Conservation (phyloP, 225 moss, liverwort and hornwort genomes). For the Antitrichia curtipendula region DNA sequence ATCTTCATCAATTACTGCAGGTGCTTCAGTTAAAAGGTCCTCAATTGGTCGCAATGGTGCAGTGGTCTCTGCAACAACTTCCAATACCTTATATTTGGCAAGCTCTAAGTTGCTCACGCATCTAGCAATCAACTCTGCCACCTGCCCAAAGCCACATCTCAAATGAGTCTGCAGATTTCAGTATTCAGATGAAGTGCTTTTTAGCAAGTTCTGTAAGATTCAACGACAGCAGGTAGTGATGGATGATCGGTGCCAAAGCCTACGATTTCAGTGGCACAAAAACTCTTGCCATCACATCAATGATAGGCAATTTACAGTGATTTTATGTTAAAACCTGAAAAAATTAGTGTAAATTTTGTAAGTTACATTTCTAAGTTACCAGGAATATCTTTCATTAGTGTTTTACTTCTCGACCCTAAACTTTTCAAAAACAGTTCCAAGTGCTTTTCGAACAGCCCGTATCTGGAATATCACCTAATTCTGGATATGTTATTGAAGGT, state of each 20-base stretch:
- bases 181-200: background rate
- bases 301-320: background rate
- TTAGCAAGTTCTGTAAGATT: background rate
- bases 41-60: conserved; percentile 48
- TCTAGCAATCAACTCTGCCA: conserved; percentile 67
- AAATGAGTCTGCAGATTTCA: background rate
- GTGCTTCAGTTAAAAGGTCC: conserved; percentile 53
- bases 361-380: background rate
- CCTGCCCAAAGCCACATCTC: conserved; percentile 16
- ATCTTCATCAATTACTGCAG: background rate
- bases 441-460: background rate
- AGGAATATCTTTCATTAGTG: background rate
- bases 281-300: background rate
- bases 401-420: background rate
- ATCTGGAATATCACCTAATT: background rate
- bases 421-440: background rate
- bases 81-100: conserved; percentile 51
- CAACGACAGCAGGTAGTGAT: background rate
- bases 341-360: background rate
- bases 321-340: background rate
- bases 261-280: background rate
- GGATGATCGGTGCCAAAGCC: background rate
- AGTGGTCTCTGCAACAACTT: conserved; percentile 65
- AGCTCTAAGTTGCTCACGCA: conserved; percentile 60
- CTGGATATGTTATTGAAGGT: background rate